Percentiles rank a stretch among this genome's conserved stretches.
Evolutionary conservation across 2,329 filamentous ascomycete genomes (phyloP).

Genomic region (Xylaria digitata): DNA sequence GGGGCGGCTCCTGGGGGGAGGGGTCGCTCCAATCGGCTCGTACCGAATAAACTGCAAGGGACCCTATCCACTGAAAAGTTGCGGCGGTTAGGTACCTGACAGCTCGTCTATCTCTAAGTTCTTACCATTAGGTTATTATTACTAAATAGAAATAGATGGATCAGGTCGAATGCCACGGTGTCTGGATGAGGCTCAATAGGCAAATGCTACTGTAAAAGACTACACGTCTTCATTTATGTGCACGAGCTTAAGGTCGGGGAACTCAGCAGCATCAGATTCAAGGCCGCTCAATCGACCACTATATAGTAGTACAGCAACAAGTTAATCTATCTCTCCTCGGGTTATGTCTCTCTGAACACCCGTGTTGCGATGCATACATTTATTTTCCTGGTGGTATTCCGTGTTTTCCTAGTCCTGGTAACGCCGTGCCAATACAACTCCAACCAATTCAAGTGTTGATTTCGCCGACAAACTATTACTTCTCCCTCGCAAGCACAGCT

Average conservation of each 20-base stretch:
- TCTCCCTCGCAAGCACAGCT: constrained; percentile 79
- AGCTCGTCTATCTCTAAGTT: constrained; percentile 25
- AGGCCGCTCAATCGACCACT: background rate
- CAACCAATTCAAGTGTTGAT: constrained; percentile 13
- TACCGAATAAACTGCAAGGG: constrained; percentile 37
- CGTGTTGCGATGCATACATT: constrained; percentile 26
- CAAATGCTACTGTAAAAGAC: constrained; percentile 28
- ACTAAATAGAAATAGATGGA: constrained; percentile 32
- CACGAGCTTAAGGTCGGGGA: background rate
- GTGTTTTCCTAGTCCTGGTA: constrained; percentile 39
- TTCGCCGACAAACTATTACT: constrained; percentile 52
- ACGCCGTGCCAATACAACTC: constrained; percentile 46
- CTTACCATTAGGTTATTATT: constrained; percentile 30
- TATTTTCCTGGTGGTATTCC: constrained; percentile 41
- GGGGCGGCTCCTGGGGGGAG: background rate
- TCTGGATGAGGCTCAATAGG: constrained; percentile 30
- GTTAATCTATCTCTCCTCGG: background rate
- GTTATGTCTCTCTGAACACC: constrained; percentile 16
- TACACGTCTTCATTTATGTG: constrained; percentile 14
- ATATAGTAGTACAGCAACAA: background rate
- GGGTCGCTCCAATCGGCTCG: constrained; percentile 39
- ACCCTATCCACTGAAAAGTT: background rate
- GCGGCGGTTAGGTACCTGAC: constrained; percentile 17
- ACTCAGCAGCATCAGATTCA: background rate
- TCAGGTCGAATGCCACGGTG: constrained; percentile 22